phyloP scores from a whole-genome alignment of 306 rosid species.

The Vigna unguiculata region DNA sequence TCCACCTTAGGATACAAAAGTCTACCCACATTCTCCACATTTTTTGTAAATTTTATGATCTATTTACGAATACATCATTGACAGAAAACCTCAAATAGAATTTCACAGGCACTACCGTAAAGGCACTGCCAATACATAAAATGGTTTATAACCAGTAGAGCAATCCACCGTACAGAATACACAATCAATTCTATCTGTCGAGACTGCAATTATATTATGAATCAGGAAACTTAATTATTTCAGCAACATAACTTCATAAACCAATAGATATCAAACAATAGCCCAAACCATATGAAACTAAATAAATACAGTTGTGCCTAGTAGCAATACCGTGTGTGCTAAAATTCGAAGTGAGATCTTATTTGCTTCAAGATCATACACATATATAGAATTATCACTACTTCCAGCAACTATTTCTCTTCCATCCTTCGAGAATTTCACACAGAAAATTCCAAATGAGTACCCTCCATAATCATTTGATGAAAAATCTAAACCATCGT shows the following conservation, averaged over 20 bases:
- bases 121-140: slow-evolving; percentile 17
- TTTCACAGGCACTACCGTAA: slow-evolving; percentile 4
- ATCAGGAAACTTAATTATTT: slow-evolving; percentile 19
- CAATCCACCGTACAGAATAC: slow-evolving; percentile 13
- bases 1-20: neutral
- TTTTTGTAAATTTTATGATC: slow-evolving; percentile 7
- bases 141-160: slow-evolving; percentile 34
- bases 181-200: slow-evolving; percentile 19
- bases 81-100: slow-evolving; percentile 13
- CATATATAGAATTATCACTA: slow-evolving; percentile 79
- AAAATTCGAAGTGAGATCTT: slow-evolving; percentile 81
- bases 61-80: slow-evolving; percentile 10
- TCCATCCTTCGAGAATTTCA: slow-evolving; percentile 91
- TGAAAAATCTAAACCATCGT: slow-evolving; percentile 82
- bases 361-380: slow-evolving; percentile 90
- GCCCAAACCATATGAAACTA: slow-evolving; percentile 5
- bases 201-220: slow-evolving; percentile 8
- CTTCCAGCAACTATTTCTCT: slow-evolving; percentile 94
- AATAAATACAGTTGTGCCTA: slow-evolving; percentile 36
- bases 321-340: slow-evolving; percentile 72
- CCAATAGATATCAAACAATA: slow-evolving; percentile 27
- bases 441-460: slow-evolving; percentile 83
- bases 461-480: slow-evolving; percentile 62
- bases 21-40: slow-evolving; percentile 6
- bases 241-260: slow-evolving; percentile 10